Evolutionary conservation across 768 basidiomycete genomes (phyloP), one percentile per base, ranked within the genome.

Genomic region (Melanogaster broomeanus): DNA sequence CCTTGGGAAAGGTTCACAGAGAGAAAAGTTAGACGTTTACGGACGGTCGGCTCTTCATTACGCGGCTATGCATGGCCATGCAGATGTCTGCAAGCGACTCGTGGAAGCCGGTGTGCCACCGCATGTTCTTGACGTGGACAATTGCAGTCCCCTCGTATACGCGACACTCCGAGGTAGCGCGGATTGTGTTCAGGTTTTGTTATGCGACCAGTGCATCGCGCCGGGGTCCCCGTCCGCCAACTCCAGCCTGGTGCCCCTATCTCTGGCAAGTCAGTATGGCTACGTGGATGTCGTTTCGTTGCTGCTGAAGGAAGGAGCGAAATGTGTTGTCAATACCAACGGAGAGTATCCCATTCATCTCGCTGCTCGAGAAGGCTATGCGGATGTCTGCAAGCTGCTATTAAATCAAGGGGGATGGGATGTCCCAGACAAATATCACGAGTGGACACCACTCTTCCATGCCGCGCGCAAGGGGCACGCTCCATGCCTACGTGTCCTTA

Each of bases 271-370:
- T 59, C 90, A 93, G 63, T 82, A 85, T 40, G 97, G 97, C 2
- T 89, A 96, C 66, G 77, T 88, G 24, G 84, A 90, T 33, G 88
- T 97, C 31, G 91, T 88, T 7, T 69, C 83, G 1, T 70, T 98
- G 8, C 74, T 99, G 3, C 76, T 98, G 13, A 72, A 84, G 57
- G 79, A 85, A 48, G 92, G 90, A 13, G 93, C 91, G 4, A 77
- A 79, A 42, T 87, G 88, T 55, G 57, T 90, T 16, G 82, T 95
- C 2, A 97, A 98, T 62, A 91, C 84, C 49, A 97, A 93, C 55
- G 97, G 97, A n/a, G 89, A 97, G 67, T 98, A 90, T 64, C 94
- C 97, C 0, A 90, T 96, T 60, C 97, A 99, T 71, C 81, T 98
- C 21, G 96, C 97, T 21, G 94, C 95, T 8, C 83, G 90, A 50